Conservation (phyloP, 2,329 filamentous ascomycete genomes). For the Colletotrichum tabaci region DNA sequence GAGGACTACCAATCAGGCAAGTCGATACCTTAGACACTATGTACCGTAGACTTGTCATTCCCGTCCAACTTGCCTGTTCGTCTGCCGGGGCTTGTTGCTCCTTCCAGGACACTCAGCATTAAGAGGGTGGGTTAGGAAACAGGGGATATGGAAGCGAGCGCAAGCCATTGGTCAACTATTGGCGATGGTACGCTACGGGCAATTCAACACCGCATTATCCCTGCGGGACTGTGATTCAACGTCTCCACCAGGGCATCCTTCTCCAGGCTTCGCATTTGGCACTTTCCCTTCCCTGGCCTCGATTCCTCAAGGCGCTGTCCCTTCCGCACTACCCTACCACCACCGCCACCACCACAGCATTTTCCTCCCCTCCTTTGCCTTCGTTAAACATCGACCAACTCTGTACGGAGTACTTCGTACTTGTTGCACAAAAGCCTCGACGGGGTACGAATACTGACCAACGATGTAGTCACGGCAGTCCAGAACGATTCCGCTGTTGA, state of each 20-base stretch:
- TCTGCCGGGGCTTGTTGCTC: slow-evolving; percentile 32
- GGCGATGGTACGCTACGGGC: slow-evolving; percentile 24
- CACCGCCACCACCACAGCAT: neutral
- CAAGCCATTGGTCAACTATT: slow-evolving; percentile 16
- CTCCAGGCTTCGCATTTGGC: slow-evolving; percentile 10
- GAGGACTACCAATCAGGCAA: too few relatives aligned
- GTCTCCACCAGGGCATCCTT: slow-evolving; percentile 3
- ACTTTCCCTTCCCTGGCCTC: neutral
- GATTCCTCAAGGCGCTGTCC: neutral
- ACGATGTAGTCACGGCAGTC: neutral
- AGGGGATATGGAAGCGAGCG: slow-evolving; percentile 27
- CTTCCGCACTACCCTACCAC: neutral
- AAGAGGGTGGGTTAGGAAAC: neutral
- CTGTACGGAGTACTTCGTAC: neutral
- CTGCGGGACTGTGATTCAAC: neutral
- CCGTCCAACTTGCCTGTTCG: slow-evolving; percentile 5
- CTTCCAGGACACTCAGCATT: slow-evolving; percentile 6
- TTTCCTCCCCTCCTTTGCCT: too few relatives aligned
- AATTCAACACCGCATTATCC: slow-evolving; percentile 29
- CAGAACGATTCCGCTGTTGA: slow-evolving; percentile 21
- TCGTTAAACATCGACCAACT: too few relatives aligned
- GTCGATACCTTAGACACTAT: too few relatives aligned
- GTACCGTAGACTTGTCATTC: neutral
- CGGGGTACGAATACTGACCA: neutral
- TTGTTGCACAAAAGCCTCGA: neutral